Percentiles rank a stretch among this genome's conserved stretches.
Conservation (phyloP, 2,329 filamentous ascomycete genomes). For the Ophiostoma perfectum region DNA sequence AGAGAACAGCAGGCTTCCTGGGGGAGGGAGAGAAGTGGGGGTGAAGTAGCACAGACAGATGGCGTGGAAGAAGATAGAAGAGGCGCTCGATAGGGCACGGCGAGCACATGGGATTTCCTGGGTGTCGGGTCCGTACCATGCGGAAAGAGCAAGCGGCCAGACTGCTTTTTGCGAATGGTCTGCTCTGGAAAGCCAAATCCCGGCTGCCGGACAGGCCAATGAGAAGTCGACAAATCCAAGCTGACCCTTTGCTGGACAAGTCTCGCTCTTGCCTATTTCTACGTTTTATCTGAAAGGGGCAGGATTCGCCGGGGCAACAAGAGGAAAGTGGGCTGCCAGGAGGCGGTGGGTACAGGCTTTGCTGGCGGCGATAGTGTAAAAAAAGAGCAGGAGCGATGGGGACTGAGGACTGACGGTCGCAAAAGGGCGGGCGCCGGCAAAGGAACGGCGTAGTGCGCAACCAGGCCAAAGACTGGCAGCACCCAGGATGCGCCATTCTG, state of each 20-base stretch:
- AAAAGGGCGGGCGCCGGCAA: conserved; percentile 15
- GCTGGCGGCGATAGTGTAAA: conserved; percentile 19
- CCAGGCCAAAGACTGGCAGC: too few species aligned
- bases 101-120: background rate
- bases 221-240: conserved; percentile 14
- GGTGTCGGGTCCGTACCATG: background rate
- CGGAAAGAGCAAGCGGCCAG: conserved; percentile 3
- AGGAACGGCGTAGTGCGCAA: background rate
- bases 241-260: conserved; percentile 13
- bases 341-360: conserved; percentile 12
- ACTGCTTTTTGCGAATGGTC: conserved; percentile 15
- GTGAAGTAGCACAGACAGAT: background rate
- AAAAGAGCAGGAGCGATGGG: conserved; percentile 12
- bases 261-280: conserved; percentile 16
- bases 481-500: too few species aligned
- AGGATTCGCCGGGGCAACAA: conserved; percentile 21
- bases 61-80: conserved; percentile 12
- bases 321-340: conserved; percentile 11
- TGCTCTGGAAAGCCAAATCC: conserved; percentile 20
- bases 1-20: background rate
- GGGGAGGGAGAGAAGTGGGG: conserved; percentile 11
- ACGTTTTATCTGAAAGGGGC: conserved; percentile 18
- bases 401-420: background rate
- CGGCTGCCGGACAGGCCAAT: conserved; percentile 21
- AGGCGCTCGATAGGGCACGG: background rate